Evolutionary conservation across 2,329 filamentous ascomycete genomes (phyloP).

Genomic region (Phoma sp.): DNA sequence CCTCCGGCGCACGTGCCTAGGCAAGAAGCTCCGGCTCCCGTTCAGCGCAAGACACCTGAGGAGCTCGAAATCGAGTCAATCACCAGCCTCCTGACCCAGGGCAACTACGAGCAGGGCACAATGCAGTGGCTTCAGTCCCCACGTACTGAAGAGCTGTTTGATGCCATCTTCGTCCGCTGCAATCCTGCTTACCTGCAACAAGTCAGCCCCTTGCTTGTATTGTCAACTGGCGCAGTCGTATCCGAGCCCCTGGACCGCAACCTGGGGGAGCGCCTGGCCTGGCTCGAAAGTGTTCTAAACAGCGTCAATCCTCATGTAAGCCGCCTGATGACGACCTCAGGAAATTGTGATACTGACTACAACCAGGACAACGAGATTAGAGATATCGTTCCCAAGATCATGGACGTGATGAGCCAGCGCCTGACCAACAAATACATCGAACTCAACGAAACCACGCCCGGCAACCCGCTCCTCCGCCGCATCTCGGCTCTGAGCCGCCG

Average conservation of each 20-base stretch:
- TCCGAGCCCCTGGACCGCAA: constrained; percentile 62
- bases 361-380: constrained; percentile 59
- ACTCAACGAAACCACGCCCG: constrained; percentile 59
- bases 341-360: constrained; percentile 18
- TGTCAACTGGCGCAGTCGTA: constrained; percentile 68
- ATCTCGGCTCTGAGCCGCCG: constrained; percentile 54
- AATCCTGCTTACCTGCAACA: constrained; percentile 62
- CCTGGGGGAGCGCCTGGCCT: constrained; percentile 61
- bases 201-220: constrained; percentile 63
- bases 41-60: constrained; percentile 55
- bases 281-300: constrained; percentile 63
- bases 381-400: constrained; percentile 64
- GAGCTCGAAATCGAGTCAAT: constrained; percentile 67
- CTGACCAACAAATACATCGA: constrained; percentile 64
- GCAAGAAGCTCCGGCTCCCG: constrained; percentile 45
- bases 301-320: constrained; percentile 61
- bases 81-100: constrained; percentile 65
- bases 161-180: constrained; percentile 64
- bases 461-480: constrained; percentile 58
- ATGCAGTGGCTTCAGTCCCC: constrained; percentile 67
- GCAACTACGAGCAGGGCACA: constrained; percentile 55
- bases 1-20: constrained; percentile 19
- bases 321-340: neutral
- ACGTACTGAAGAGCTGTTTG: constrained; percentile 65
- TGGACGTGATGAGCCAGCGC: constrained; percentile 64